phyloP scores from a whole-genome alignment of 2,329 filamentous ascomycete genomes.

The Claviceps sp. region DNA sequence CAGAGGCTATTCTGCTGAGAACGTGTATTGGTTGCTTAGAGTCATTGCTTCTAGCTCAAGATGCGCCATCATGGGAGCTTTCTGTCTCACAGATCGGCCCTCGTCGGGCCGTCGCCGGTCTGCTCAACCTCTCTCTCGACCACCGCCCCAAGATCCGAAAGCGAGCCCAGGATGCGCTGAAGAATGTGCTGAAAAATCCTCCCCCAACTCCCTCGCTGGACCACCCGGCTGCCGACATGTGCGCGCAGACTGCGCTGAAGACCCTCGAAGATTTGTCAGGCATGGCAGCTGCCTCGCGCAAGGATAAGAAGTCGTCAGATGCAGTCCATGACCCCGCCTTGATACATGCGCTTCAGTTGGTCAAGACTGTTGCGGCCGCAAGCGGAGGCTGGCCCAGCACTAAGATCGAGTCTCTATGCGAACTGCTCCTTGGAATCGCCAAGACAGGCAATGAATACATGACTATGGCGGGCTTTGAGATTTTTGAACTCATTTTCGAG shows the following conservation, averaged over 20 bases:
- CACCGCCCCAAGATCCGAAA: slow-evolving; percentile 87
- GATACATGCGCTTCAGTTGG: slow-evolving; percentile 83
- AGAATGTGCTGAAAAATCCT: slow-evolving; percentile 67
- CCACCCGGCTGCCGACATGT: slow-evolving; percentile 92
- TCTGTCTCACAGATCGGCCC: slow-evolving; percentile 74
- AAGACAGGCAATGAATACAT: slow-evolving; percentile 87
- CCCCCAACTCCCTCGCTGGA: slow-evolving; percentile 87
- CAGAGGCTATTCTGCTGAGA: slow-evolving; percentile 74
- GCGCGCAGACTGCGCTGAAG: slow-evolving; percentile 77
- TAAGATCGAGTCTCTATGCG: slow-evolving; percentile 86
- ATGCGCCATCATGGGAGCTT: slow-evolving; percentile 76
- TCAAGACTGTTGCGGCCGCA: slow-evolving; percentile 76
- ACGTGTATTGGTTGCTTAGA: slow-evolving; percentile 89
- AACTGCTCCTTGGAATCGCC: slow-evolving; percentile 77
- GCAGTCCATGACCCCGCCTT: slow-evolving; percentile 64
- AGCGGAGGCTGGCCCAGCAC: slow-evolving; percentile 92
- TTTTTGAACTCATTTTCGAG: slow-evolving; percentile 93
- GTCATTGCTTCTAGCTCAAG: slow-evolving; percentile 80
- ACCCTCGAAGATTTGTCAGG: slow-evolving; percentile 62
- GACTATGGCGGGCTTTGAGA: slow-evolving; percentile 91
- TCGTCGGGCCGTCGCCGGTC: slow-evolving; percentile 71
- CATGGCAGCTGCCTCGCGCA: slow-evolving; percentile 48
- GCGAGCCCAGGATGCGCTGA: slow-evolving; percentile 79
- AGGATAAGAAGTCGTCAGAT: slow-evolving; percentile 46
- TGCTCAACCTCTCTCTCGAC: slow-evolving; percentile 75